Conservation (phyloP, 2,329 filamentous ascomycete genomes). For the Fusarium setosum region DNA sequence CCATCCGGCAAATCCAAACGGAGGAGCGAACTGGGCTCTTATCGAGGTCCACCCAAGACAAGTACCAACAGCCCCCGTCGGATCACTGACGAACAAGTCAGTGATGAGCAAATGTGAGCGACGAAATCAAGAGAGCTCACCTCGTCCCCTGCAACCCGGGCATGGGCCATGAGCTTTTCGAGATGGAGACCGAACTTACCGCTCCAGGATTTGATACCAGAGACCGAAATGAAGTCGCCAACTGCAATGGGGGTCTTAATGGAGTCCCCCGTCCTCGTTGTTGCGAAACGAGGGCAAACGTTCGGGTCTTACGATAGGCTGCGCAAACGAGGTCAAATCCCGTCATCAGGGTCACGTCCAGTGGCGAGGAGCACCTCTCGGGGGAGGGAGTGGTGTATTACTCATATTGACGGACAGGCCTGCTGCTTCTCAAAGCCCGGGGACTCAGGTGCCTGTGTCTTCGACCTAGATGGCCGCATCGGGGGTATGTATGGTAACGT, state of each 20-base stretch:
- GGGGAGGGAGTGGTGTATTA: not conserved
- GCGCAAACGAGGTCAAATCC: not conserved
- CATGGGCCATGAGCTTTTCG: not conserved
- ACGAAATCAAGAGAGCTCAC: not conserved
- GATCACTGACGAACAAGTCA: not conserved
- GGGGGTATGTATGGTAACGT: not conserved
- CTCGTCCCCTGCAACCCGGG: not conserved
- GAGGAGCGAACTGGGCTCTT: no score
- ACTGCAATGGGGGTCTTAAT: not conserved
- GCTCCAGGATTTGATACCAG: not conserved
- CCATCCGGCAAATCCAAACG: no score
- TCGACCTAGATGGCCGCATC: not conserved
- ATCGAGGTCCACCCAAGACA: not conserved
- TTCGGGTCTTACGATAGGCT: not conserved
- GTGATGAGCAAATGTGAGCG: not conserved
- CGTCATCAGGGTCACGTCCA: not conserved
- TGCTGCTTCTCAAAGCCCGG: not conserved
- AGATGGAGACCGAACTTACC: not conserved
- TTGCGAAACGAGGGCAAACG: not conserved
- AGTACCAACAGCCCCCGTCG: not conserved
- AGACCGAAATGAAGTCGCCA: not conserved
- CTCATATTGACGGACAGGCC: not conserved
- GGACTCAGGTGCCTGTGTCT: not conserved
- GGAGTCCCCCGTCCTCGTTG: not conserved
- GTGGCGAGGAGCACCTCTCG: not conserved